Conservation (phyloP, 192 early-diverging fungal species). For the Backusella luteola region DNA sequence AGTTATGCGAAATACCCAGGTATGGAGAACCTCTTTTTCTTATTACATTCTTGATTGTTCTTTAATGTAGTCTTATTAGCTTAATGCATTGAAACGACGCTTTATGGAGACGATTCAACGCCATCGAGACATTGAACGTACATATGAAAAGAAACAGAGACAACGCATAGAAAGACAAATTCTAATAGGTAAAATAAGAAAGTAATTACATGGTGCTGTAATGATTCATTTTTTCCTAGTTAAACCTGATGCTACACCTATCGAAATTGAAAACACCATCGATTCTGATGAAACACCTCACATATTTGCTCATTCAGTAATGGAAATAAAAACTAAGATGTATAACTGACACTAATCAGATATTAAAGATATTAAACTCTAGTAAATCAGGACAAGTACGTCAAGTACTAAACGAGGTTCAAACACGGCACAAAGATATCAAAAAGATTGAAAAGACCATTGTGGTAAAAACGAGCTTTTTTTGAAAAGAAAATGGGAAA, state of each 20-base stretch:
- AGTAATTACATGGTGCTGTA: neutral
- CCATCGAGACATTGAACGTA: conserved; percentile 70
- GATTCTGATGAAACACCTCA: conserved; percentile 64
- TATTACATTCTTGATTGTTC: neutral
- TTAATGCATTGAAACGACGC: conserved; percentile 45
- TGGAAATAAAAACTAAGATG: neutral
- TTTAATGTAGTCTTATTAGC: conserved; percentile 34
- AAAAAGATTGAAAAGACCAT: conserved; percentile 83
- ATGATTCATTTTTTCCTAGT: conserved; percentile 44
- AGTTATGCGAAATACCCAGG: neutral
- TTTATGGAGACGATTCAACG: conserved; percentile 64
- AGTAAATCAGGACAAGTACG: conserved; percentile 71
- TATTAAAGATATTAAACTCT: conserved; percentile 57
- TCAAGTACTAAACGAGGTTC: conserved; percentile 73
- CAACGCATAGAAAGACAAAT: conserved; percentile 77
- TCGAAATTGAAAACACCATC: conserved; percentile 67
- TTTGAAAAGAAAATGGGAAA: neutral
- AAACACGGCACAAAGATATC: conserved; percentile 78
- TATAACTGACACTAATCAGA: neutral
- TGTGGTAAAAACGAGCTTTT: conserved; percentile 45
- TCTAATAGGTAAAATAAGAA: conserved; percentile 60
- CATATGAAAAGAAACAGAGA: conserved; percentile 78
- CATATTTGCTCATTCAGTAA: conserved; percentile 79
- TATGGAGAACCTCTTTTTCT: neutral
- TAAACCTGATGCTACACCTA: conserved; percentile 69